Evolutionary conservation across 192 early-diverging fungal species (phyloP), one percentile per base, ranked within the genome.

Genomic region (Linnemannia elongata): DNA sequence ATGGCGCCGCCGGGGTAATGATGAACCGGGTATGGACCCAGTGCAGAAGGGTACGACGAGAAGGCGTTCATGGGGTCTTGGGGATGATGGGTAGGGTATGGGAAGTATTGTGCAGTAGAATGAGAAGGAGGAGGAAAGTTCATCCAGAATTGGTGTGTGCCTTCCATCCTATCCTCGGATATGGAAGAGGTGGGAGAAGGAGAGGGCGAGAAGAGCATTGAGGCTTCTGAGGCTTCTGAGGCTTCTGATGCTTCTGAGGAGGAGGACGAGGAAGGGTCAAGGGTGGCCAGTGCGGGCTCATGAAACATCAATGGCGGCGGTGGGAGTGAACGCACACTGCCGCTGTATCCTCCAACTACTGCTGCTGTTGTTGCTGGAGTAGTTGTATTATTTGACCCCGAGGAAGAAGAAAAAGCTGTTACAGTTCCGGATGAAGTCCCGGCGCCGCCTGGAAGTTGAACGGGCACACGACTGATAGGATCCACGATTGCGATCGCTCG

Each of bases 401-500:
- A 27, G 9, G 57, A 12, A 10, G 60, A 15, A 30, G 57, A 12
- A 10, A 30, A 15, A 30, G 60, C 12, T 27, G 55, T n/a, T 57
- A 57, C 55, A 27, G n/a, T 57, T 7, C 24, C 55, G n/a, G 55
- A 57, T 57, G 36, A 39, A 27, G 70, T 35, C 22, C 33, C 72
- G 30, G 42, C 60, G 55, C 55, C 73, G 5, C 41, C 45, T 10
- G 77, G 78, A 12, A 79, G 49, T 39, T 45, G 69, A 30, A 82
- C 52, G 38, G 81, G 69, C 1, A 75, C 55, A 35, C 75, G 55
- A 41, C 81, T 82, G 24, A 49, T 52, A 15, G 81, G 81, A 18
- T 82, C 81, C 30, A 82, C 75, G 30, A 82, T 82, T 13, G 69
- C 45, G 18, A 82, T 72, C 5, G 81, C 81, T 68, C 69, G 69